These are phyloP conservation scores for Pseudogymnoascus sp. DNA, from an alignment of 2,329 filamentous ascomycete genomes.

Conservation along the genomic window DNA sequence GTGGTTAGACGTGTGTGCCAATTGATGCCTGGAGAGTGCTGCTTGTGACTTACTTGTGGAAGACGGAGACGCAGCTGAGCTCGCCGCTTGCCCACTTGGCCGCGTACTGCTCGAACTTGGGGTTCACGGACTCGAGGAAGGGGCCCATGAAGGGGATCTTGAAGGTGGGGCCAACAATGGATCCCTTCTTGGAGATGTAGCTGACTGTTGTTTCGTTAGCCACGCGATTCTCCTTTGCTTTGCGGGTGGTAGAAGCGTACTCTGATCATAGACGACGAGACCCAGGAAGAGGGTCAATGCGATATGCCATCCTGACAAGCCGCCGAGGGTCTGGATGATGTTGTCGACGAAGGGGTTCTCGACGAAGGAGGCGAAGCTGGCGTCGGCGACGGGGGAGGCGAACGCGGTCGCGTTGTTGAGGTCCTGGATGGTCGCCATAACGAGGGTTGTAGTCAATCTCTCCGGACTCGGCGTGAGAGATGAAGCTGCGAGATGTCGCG, in stretches of 20 bases:
- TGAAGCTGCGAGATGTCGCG: neutral
- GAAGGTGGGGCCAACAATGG: conserved; percentile 64
- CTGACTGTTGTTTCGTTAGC: conserved; percentile 44
- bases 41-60: conserved; percentile 72
- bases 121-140: conserved; percentile 85
- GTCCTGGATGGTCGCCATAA: conserved; percentile 24
- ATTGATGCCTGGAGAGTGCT: neutral
- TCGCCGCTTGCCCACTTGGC: conserved; percentile 87
- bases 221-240: neutral
- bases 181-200: conserved; percentile 67
- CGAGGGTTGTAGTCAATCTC: neutral
- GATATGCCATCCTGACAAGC: conserved; percentile 56
- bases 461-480: neutral
- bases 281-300: conserved; percentile 61
- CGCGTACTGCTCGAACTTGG: conserved; percentile 85
- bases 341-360: neutral
- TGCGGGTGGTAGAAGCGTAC: conserved; percentile 45
- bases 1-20: neutral
- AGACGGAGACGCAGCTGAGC: conserved; percentile 94
- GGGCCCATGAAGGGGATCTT: conserved; percentile 90
- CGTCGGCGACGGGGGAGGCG: conserved; percentile 21
- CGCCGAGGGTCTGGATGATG: conserved; percentile 20
- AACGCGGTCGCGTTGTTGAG: conserved; percentile 26
- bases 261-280: conserved; percentile 79
- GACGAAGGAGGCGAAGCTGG: conserved; percentile 25